Evolutionary conservation across 768 basidiomycete genomes (phyloP).

Genomic region (Lentinula raphanica): DNA sequence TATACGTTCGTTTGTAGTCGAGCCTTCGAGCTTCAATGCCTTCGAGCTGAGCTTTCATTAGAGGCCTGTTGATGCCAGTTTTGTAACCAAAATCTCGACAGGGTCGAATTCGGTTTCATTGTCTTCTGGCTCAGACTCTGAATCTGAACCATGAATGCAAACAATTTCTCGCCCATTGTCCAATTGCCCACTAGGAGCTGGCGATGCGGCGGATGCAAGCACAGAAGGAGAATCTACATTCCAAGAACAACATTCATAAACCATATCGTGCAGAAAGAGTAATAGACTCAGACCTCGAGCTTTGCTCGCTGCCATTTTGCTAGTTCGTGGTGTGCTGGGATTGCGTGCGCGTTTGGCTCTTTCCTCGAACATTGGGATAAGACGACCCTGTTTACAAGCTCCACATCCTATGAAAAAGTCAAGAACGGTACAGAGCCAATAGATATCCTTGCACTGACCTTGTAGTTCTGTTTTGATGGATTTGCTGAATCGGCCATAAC

Average conservation of each 20-base stretch:
- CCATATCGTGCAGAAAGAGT: neutral
- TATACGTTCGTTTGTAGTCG: neutral
- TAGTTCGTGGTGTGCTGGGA: constrained; percentile 31
- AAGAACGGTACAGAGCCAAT: too few species aligned
- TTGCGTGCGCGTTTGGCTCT: constrained; percentile 26
- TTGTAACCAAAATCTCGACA: constrained; percentile 25
- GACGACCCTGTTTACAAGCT: constrained; percentile 53
- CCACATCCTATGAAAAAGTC: constrained; percentile 51
- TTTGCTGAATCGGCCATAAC: constrained; percentile 72
- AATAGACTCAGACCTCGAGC: constrained; percentile 36
- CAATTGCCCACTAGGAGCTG: constrained; percentile 6
- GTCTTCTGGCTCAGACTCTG: constrained; percentile 14
- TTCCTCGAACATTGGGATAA: constrained; percentile 49
- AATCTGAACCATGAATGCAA: constrained; percentile 13
- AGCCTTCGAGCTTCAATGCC: neutral
- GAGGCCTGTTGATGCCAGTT: constrained; percentile 20
- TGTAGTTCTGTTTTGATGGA: constrained; percentile 52
- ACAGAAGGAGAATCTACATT: neutral
- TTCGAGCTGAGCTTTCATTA: neutral
- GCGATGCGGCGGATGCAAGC: constrained; percentile 11
- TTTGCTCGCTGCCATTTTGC: constrained; percentile 39
- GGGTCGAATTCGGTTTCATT: constrained; percentile 21
- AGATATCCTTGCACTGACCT: neutral
- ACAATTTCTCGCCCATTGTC: constrained; percentile 2
- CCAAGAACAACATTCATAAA: neutral